Evolutionary conservation across 345 rosid genomes (phyloP), one percentile per base, ranked within the genome.

Genomic region (Dipteronia dyeriana): DNA sequence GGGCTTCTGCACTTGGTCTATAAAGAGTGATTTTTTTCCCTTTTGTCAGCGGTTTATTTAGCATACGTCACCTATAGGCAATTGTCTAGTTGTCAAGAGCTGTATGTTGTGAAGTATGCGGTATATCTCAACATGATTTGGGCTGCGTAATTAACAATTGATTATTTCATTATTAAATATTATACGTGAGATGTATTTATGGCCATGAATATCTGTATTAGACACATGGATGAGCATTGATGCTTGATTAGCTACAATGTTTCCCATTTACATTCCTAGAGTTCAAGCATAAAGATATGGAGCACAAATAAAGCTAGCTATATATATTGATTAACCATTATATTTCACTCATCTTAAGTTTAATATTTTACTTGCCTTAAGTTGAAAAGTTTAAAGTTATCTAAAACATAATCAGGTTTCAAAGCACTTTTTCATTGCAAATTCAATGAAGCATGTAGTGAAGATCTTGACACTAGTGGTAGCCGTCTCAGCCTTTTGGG

Each of bases 391-490:
- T 29, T 64, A 7, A 8, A 51, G 29, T 41, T 34, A 16, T 76
- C 19, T 76, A 20, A 65, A 45, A 77, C 34, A 1, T 62, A 10
- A 26, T 45, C 16, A 79, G 74, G 68, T 64, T 43, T 1, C 4
- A 23, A 60, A 59, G 51, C 3, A 20, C 9, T 57, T 34, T 62
- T 25, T 72, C 1, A 5, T 62, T 75, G 4, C 63, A 63, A 49
- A 66, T 45, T 9, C 79, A 71, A 89, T 86, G 91, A 91, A 89
- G 89, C 92, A 91, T 78, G 78, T 86, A 64, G 82, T 87, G 13
- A 91, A 86, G 89, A 88, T 87, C 57, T 38, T 86, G 81, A 82
- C 86, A 25, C 60, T 91, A 12, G 68, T 87, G 67, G 82, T 84
- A 75, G 82, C 87, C 64, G 78, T 90, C 12, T 80, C 89, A 68